Percentiles rank a stretch among this genome's conserved stretches.
Conservation (phyloP, 306 rosid genomes). For the Cicer cuneatum region DNA sequence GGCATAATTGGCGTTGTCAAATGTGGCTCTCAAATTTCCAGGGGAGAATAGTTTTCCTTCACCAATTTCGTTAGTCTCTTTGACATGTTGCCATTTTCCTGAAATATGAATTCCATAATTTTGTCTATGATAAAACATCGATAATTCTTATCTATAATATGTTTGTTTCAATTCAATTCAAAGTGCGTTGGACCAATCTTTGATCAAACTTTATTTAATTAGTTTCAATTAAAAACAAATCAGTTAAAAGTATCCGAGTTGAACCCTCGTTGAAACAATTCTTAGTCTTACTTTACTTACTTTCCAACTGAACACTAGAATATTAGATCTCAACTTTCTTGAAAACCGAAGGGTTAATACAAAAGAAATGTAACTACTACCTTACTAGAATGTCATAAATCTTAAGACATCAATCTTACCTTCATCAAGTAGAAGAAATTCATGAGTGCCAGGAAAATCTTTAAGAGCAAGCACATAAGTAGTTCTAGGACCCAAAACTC, state of each 20-base stretch:
- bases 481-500: slow-evolving; percentile 94
- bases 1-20: slow-evolving; percentile 82
- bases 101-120: slow-evolving; percentile 35
- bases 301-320: no score
- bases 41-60: slow-evolving; percentile 99
- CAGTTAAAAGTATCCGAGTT: no score
- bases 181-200: no score
- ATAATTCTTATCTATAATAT: background rate
- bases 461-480: slow-evolving; percentile 92
- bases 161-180: background rate
- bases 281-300: no score
- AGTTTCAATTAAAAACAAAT: no score
- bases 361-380: no score
- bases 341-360: no score
- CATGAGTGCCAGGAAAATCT: slow-evolving; percentile 90
- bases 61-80: slow-evolving; percentile 89
- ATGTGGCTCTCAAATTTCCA: slow-evolving; percentile 97
- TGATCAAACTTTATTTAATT: no score
- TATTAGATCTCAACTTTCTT: no score
- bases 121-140: slow-evolving; percentile 28
- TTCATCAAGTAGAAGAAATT: slow-evolving; percentile 95
- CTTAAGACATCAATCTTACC: slow-evolving; percentile 51
- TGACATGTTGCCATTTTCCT: slow-evolving; percentile 99
- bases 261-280: no score
- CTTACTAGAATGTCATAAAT: background rate